These are phyloP conservation scores for Oryza officinalis DNA, from an alignment of 176 grass and related monocot genomes.

Conservation along the genomic window DNA sequence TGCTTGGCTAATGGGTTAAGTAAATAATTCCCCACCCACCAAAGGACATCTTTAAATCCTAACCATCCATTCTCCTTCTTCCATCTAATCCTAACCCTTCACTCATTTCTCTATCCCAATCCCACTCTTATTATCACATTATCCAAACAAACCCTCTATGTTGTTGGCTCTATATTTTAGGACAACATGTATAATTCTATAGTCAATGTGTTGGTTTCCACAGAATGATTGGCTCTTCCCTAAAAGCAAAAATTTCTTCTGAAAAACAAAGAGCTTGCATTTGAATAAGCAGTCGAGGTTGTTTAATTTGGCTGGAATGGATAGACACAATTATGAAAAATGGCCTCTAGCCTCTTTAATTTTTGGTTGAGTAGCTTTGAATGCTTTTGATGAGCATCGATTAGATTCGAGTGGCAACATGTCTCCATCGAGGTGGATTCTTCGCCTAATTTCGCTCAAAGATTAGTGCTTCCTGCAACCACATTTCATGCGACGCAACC, in stretches of 20 bases:
- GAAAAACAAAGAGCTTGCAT: background rate
- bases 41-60: too few relatives aligned
- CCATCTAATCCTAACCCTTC: too few relatives aligned
- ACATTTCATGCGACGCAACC: conserved; percentile 13
- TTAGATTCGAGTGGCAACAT: conserved; percentile 45
- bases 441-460: conserved; percentile 1
- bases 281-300: conserved; percentile 12
- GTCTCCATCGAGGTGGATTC: conserved; percentile 42
- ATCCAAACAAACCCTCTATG: too few relatives aligned
- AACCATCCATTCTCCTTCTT: too few relatives aligned
- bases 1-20: too few relatives aligned
- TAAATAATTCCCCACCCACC: too few relatives aligned
- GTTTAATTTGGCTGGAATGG: conserved; percentile 14
- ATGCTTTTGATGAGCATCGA: conserved; percentile 31
- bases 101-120: too few relatives aligned
- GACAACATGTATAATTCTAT: background rate
- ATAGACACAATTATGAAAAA: conserved; percentile 44
- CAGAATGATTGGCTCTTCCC: background rate
- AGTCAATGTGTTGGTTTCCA: background rate
- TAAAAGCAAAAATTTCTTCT: background rate
- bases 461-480: background rate
- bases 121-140: too few relatives aligned
- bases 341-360: conserved; percentile 19
- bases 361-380: conserved; percentile 57
- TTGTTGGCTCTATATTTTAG: too few relatives aligned